phyloP scores from a whole-genome alignment of 306 rosid genomes.

The Spatholobus suberectus region DNA sequence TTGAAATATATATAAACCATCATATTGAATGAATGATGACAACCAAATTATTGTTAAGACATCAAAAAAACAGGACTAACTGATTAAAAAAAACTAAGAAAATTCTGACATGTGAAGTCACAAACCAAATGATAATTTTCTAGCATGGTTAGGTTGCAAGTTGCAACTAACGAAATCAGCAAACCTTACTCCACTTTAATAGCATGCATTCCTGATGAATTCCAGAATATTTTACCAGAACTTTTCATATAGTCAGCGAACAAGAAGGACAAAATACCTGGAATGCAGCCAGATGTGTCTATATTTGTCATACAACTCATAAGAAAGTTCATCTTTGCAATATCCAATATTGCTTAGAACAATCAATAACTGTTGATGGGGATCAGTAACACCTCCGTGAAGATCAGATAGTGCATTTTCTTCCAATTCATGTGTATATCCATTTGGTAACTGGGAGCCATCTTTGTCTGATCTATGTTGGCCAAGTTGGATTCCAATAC shows the following conservation, averaged over 20 bases:
- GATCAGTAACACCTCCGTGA: conserved; percentile 67
- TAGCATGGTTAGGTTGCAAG: conserved; percentile 1
- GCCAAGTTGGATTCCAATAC: conserved; percentile 72
- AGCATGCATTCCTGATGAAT: neutral
- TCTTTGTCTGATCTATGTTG: conserved; percentile 64
- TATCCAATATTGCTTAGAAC: conserved; percentile 94
- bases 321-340: conserved; percentile 94
- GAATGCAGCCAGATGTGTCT: conserved; percentile 84
- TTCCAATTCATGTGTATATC: conserved; percentile 68
- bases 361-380: conserved; percentile 79
- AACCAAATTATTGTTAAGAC: conserved; percentile 12
- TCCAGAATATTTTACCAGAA: conserved; percentile 24
- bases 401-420: conserved; percentile 58
- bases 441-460: conserved; percentile 68
- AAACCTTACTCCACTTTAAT: conserved; percentile 1
- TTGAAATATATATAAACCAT: neutral
- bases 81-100: neutral
- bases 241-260: neutral
- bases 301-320: conserved; percentile 83
- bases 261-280: conserved; percentile 57
- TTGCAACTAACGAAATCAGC: conserved; percentile 26
- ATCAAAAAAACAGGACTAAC: neutral
- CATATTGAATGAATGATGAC: neutral
- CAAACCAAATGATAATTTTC: conserved; percentile 14
- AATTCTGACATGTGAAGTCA: neutral